Evolutionary conservation across 345 rosid genomes (phyloP), one percentile per base, ranked within the genome.

Genomic region (Linum usitatissimum): DNA sequence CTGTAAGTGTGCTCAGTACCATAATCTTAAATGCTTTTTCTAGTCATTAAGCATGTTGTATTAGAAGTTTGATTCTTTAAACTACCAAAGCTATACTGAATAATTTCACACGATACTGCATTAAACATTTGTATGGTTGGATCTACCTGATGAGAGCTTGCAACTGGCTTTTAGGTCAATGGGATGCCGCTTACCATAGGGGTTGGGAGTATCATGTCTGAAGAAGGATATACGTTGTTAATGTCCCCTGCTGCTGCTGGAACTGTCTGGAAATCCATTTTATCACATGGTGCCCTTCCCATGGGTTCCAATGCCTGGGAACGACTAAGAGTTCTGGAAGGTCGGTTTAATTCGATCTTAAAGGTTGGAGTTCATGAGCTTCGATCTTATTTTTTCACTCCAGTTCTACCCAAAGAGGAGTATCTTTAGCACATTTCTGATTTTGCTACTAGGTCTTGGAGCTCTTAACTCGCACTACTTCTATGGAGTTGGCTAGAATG

Each of bases 281-380:
- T 88, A 75, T 80, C 96, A 64, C 71, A 77, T 57, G 97, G 90
- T 71, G 94, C 89, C 53, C 57, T 75, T 70, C 96, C 96, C 30
- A 86, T 91, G 96, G 97, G 97, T 57, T 83, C 84, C 63, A 82
- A 79, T 65, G 96, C 91, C 59, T 91, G 91, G 97, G 97, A 91
- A 77, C 84, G 81, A 69, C 85, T 91, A 62, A 86, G 97, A 77
- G 77, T 83, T 69, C 68, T 75, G 57, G 85, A 66, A 88, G 97
- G 97, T 85, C 70, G 57, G 57, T 21, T 7, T 18, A 14, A 61
- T 19, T 55, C 15, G 4, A 40, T 57, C 19, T 62, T 53, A 2
- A 6, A 30, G 12, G 4, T 54, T 53, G 39, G 21, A 61, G 59
- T 18, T 66, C 56, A 34, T 4, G 9, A 9, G 30, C 51, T 49